Percentiles rank a stretch among this genome's conserved stretches.
phyloP scores from a whole-genome alignment of 192 early-diverging fungal species.

The Gryganskiella cystojenkinii region DNA sequence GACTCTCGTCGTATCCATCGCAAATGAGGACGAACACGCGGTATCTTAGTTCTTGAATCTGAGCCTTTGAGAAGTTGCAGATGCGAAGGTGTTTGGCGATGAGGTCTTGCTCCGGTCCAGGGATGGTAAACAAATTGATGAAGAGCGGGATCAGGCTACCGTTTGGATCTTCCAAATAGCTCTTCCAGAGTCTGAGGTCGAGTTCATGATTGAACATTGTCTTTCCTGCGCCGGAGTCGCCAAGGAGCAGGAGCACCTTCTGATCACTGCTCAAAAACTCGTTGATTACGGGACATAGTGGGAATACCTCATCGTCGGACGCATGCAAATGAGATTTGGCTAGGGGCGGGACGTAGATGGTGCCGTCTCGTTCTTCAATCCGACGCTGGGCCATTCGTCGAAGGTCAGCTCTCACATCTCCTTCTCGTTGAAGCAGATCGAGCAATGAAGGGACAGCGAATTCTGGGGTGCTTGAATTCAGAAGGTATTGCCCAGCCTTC shows the following conservation, averaged over 20 bases:
- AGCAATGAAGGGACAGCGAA: not conserved
- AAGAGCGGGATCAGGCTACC: conserved; percentile 4
- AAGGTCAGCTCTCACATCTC: not conserved
- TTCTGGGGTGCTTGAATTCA: not conserved
- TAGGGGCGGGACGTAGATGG: not conserved
- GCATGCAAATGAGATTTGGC: not conserved
- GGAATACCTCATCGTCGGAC: not conserved
- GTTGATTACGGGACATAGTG: not conserved
- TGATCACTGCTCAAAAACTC: not conserved
- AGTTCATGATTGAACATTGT: conserved; percentile 10
- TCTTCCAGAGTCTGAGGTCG: conserved; percentile 1
- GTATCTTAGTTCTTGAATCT: not conserved
- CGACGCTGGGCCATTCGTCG: not conserved
- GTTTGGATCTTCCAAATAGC: not conserved
- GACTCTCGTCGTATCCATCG: conserved; percentile 13
- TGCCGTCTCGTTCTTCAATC: not conserved
- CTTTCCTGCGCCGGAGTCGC: conserved; percentile 24
- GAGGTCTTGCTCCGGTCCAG: conserved; percentile 5
- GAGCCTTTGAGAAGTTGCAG: not conserved
- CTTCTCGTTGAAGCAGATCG: not conserved
- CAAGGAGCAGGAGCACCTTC: conserved; percentile 8
- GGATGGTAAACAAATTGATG: conserved; percentile 3
- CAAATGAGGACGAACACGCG: conserved; percentile 7
- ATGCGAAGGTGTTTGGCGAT: conserved; percentile 10
- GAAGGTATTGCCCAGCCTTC: not conserved